phyloP scores from a whole-genome alignment of 495 filamentous ascomycete species.

The Podospora appendiculata region DNA sequence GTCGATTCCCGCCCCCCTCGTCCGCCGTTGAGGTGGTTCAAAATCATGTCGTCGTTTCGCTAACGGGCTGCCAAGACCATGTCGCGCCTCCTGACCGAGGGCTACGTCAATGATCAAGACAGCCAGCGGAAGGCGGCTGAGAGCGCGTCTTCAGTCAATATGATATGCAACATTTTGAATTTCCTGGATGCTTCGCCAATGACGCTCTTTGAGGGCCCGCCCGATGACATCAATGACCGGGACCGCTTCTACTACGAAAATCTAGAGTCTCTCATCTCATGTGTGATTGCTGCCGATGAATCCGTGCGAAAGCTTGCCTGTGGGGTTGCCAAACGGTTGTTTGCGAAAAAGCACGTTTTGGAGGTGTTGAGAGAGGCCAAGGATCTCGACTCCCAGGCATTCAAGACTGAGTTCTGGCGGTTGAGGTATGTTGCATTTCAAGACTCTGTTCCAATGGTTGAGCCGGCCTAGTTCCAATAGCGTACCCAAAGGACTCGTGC shows the following conservation, averaged over 20 bases:
- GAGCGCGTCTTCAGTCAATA: constrained; percentile 27
- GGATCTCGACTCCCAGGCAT: constrained; percentile 28
- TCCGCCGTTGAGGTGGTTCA: neutral
- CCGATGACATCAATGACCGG: constrained; percentile 23
- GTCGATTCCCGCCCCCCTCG: neutral
- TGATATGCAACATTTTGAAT: constrained; percentile 43
- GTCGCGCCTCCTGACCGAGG: constrained; percentile 30
- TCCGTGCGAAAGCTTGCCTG: constrained; percentile 37
- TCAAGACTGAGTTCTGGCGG: constrained; percentile 44
- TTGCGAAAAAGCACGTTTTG: constrained; percentile 31
- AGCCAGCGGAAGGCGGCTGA: constrained; percentile 32
- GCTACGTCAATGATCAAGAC: constrained; percentile 32
- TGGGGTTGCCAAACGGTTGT: constrained; percentile 38
- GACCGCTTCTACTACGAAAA: constrained; percentile 41
- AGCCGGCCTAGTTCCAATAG: neutral
- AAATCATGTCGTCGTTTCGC: neutral
- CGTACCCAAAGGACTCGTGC: constrained; percentile 1
- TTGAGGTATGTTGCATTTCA: constrained; percentile 36
- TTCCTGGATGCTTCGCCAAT: constrained; percentile 46
- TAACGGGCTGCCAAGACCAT: constrained; percentile 24
- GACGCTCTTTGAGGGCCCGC: constrained; percentile 41
- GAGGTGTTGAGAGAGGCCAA: constrained; percentile 29
- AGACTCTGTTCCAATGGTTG: neutral
- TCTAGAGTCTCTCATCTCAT: constrained; percentile 42
- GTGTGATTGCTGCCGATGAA: constrained; percentile 43